phyloP scores from a whole-genome alignment of 23 red algal species.

The Agarophyton chilense region DNA sequence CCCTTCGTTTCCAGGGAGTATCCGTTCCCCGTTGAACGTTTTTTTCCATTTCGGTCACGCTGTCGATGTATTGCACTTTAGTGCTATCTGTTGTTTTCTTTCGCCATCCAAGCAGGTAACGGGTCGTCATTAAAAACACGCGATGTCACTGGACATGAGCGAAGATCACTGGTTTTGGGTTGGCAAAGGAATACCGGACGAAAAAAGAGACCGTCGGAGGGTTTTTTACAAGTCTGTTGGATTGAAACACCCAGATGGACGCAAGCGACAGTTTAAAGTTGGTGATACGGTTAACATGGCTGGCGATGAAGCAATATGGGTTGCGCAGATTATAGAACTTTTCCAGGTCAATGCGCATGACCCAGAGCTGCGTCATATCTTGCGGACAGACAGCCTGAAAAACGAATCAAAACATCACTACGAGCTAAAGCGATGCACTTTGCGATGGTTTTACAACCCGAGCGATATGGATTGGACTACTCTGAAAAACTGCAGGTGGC shows the following conservation, averaged over 20 bases:
- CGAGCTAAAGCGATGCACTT: constrained; percentile 44
- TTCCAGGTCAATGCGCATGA: constrained; percentile 46
- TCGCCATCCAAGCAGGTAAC: no score
- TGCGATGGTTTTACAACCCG: constrained; percentile 67
- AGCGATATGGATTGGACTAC: constrained; percentile 13
- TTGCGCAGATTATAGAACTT: constrained; percentile 61
- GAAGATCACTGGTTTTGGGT: constrained; percentile 28
- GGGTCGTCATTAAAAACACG: no score
- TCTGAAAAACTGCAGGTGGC: not conserved
- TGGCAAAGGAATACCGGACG: not conserved
- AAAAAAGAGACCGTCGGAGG: not conserved
- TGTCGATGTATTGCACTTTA: no score
- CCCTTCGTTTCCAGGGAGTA: no score
- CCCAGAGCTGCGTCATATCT: constrained; percentile 23
- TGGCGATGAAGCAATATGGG: constrained; percentile 39
- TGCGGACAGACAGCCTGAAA: not conserved
- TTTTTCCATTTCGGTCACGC: no score
- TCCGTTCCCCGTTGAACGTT: no score
- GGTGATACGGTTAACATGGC: constrained; percentile 64
- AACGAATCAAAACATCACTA: constrained; percentile 36
- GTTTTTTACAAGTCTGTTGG: not conserved
- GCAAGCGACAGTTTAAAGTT: constrained; percentile 31
- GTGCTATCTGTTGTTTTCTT: no score
- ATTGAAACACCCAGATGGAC: not conserved
- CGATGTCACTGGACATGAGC: not conserved